Evolutionary conservation across 2,329 filamentous ascomycete species (phyloP).

Genomic region (Mariannaea elegans): DNA sequence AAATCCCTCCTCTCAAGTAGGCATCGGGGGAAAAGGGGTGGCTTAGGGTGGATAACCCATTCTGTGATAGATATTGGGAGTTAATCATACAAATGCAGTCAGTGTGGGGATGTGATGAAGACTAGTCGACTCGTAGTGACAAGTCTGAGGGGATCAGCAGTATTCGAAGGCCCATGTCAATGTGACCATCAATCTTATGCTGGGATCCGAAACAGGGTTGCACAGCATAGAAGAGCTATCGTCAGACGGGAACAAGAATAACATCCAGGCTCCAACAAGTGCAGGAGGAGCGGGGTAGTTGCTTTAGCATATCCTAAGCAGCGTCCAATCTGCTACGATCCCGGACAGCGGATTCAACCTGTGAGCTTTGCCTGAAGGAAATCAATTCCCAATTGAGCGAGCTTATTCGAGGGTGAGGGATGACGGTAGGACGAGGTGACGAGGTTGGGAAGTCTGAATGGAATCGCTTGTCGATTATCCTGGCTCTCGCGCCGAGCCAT

Average conservation of each 20-base stretch:
- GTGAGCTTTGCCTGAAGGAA: background rate
- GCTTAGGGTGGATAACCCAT: too few species aligned
- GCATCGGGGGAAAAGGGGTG: too few species aligned
- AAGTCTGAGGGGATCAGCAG: too few species aligned
- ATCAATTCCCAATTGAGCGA: constrained; percentile 5
- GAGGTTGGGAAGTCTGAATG: background rate
- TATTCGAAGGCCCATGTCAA: too few species aligned
- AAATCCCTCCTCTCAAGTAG: too few species aligned
- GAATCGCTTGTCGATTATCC: background rate
- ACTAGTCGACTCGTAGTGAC: too few species aligned
- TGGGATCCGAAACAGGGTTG: background rate
- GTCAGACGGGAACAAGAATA: background rate
- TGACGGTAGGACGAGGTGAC: background rate
- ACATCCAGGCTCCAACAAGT: background rate
- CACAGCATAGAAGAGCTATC: background rate
- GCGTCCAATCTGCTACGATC: background rate
- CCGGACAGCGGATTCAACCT: background rate
- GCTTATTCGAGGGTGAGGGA: background rate
- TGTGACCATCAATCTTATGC: background rate
- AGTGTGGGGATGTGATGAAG: too few species aligned
- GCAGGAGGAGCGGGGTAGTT: background rate
- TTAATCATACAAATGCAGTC: too few species aligned
- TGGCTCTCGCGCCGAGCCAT: background rate
- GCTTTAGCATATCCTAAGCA: background rate
- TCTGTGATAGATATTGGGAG: too few species aligned